These are phyloP conservation scores for Cytospora piceicola DNA, from an alignment of 2,329 filamentous ascomycete genomes.

Conservation along the genomic window DNA sequence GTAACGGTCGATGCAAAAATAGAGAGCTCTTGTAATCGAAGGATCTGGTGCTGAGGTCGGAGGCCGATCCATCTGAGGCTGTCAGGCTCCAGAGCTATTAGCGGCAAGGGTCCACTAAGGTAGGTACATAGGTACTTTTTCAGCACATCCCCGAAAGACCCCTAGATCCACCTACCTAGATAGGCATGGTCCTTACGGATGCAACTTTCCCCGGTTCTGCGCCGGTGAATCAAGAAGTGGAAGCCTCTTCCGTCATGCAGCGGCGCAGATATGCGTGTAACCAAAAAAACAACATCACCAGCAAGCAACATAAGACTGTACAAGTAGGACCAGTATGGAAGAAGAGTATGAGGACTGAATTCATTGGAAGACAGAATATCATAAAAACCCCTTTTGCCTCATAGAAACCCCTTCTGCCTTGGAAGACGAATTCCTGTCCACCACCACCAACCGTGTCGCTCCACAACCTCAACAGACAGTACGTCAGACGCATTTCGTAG, in stretches of 20 bases:
- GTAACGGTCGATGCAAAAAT: conserved; percentile 13
- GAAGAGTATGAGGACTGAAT: not conserved
- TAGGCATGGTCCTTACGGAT: too few species aligned
- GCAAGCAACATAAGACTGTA: not conserved
- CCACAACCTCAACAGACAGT: not conserved
- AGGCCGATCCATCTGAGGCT: not conserved
- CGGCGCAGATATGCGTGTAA: not conserved
- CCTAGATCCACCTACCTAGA: too few species aligned
- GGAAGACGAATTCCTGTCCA: too few species aligned
- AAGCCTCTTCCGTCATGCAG: conserved; percentile 22
- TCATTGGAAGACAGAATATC: conserved; percentile 2
- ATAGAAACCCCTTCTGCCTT: not conserved
- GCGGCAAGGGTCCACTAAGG: not conserved
- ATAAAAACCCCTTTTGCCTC: too few species aligned
- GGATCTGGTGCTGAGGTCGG: not conserved
- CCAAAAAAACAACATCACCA: not conserved
- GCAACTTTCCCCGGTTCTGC: not conserved
- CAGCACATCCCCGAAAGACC: not conserved
- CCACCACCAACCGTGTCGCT: too few species aligned
- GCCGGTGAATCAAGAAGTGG: not conserved
- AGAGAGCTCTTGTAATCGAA: not conserved
- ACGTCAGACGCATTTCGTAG: not conserved
- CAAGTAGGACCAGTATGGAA: not conserved
- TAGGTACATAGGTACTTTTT: not conserved
- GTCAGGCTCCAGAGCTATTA: too few species aligned